Percentiles rank a stretch among this genome's conserved stretches.
phyloP scores from a whole-genome alignment of 345 rosid species.

The Eucalyptus erythrocorys region DNA sequence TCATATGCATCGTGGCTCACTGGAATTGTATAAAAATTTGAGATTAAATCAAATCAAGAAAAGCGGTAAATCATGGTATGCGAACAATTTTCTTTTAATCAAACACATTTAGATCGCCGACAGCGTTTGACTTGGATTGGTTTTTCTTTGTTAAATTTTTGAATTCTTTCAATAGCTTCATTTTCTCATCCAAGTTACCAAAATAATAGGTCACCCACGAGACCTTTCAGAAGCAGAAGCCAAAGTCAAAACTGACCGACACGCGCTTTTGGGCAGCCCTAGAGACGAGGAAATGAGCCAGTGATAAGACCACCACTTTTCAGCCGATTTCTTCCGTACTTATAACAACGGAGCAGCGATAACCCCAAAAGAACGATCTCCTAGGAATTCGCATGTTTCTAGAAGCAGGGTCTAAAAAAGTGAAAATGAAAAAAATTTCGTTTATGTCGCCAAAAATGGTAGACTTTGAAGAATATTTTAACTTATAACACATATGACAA shows the following conservation, averaged over 20 bases:
- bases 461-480: neutral
- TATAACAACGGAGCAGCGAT: neutral
- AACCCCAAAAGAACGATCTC: too few relatives aligned
- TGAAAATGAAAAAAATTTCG: neutral
- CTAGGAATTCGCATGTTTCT: neutral
- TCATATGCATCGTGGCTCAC: fast-evolving
- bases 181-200: neutral
- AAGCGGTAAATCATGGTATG: neutral
- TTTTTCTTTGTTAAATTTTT: neutral
- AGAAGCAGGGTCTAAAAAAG: neutral
- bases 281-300: neutral
- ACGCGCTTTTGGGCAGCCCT: neutral
- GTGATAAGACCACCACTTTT: neutral
- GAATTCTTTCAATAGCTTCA: neutral
- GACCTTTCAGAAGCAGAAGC: neutral
- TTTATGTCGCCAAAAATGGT: neutral
- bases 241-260: neutral
- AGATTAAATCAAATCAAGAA: neutral
- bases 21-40: neutral
- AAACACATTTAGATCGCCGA: neutral
- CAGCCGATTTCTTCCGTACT: neutral
- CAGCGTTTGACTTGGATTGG: neutral
- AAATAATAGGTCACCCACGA: neutral
- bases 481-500: neutral
- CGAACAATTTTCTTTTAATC: neutral